Evolutionary conservation across 345 rosid species (phyloP).

Genomic region (Rhizophora mangle): DNA sequence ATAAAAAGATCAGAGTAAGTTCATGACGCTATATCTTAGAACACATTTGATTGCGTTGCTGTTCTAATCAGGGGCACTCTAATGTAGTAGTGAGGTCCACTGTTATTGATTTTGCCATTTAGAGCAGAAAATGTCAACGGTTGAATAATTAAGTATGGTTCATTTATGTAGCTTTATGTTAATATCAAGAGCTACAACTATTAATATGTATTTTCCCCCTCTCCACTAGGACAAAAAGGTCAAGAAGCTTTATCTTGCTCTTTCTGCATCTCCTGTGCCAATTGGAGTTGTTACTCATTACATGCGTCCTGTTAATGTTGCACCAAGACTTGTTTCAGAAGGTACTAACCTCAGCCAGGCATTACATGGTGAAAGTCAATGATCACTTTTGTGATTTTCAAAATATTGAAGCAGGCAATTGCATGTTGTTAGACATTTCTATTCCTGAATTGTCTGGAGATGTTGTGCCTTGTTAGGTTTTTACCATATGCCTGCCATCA

Average conservation of each 20-base stretch:
- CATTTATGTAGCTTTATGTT: constrained; percentile 3
- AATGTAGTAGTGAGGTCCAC: neutral
- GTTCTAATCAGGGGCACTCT: neutral
- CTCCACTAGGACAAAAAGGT: constrained; percentile 61
- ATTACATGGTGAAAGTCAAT: neutral
- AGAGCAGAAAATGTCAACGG: too few relatives aligned
- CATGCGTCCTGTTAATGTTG: constrained; percentile 79
- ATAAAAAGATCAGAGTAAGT: constrained; percentile 69
- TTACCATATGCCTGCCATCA: neutral
- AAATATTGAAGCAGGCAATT: neutral
- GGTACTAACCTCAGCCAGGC: constrained; percentile 37
- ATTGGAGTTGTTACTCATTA: constrained; percentile 76
- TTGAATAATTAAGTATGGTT: too few relatives aligned
- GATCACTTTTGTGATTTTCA: neutral
- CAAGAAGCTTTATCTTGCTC: constrained; percentile 86
- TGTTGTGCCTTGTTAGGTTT: neutral
- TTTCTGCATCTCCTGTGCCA: constrained; percentile 74
- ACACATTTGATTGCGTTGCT: neutral
- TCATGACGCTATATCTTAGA: constrained; percentile 6
- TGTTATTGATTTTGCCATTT: neutral
- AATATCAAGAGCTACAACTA: neutral
- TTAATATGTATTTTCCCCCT: constrained; percentile 2
- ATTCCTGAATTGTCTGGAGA: neutral
- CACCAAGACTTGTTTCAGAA: constrained; percentile 83
- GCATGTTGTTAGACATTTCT: neutral